A percentile compares a stretch with the other conserved stretches of the same genome.
phyloP scores from a whole-genome alignment of 805 yeast species.

The Saccharomycopsis microspora region DNA sequence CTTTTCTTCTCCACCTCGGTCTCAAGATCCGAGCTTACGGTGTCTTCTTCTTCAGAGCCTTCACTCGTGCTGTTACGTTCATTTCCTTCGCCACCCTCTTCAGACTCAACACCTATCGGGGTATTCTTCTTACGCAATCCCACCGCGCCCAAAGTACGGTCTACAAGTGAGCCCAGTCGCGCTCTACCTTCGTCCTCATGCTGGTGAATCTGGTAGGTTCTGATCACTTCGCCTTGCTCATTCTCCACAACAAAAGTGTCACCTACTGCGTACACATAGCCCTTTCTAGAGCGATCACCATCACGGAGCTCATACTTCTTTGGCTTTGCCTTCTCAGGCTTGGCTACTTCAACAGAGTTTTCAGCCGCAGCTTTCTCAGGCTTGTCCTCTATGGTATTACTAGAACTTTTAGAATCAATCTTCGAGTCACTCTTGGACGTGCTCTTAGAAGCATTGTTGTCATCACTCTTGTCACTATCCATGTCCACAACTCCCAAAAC shows the following conservation, averaged over 20 bases:
- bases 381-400: too few relatives aligned
- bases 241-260: conserved; percentile 76
- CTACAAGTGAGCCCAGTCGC: conserved; percentile 7
- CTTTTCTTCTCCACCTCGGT: conserved; percentile 15
- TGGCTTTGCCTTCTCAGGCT: not conserved
- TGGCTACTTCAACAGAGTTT: not conserved
- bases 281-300: conserved; percentile 18
- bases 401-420: not conserved
- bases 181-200: conserved; percentile 24
- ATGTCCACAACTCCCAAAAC: conserved; percentile 41
- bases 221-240: conserved; percentile 82
- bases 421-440: not conserved
- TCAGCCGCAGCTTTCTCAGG: not conserved
- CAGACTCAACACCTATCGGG: not conserved
- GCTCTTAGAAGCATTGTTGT: not conserved
- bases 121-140: conserved; percentile 10
- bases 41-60: conserved; percentile 7
- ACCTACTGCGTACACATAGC: conserved; percentile 70
- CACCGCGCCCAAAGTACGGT: conserved; percentile 13
- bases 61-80: not conserved
- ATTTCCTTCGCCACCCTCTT: conserved; percentile 1
- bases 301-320: too few relatives aligned
- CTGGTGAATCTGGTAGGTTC: conserved; percentile 67
- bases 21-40: conserved; percentile 9
- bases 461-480: not conserved